Evolutionary conservation across 805 yeast species (phyloP).

Genomic region (Saccharomyces paradoxus): DNA sequence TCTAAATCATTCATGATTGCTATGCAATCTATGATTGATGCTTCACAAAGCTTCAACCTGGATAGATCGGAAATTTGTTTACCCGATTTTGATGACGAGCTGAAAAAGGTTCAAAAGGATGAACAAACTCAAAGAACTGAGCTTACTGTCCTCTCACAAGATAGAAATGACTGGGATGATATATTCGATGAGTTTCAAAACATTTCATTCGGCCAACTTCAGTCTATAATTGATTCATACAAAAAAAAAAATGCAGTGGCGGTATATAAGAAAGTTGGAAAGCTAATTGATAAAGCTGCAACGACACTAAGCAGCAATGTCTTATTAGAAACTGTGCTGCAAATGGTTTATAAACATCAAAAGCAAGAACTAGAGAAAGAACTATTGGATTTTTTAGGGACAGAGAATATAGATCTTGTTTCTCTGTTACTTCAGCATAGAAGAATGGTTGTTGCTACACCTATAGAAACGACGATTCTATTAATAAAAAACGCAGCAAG

Average conservation of each 20-base stretch:
- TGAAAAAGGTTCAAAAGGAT: slow-evolving; percentile 28
- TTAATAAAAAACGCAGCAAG: slow-evolving; percentile 16
- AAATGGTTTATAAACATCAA: slow-evolving; percentile 27
- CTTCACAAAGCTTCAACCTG: slow-evolving; percentile 31
- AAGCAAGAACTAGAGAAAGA: slow-evolving; percentile 62
- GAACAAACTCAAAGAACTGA: slow-evolving; percentile 26
- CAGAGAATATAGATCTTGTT: slow-evolving; percentile 76
- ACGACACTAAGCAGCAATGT: slow-evolving; percentile 31
- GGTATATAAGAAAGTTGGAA: slow-evolving; percentile 14
- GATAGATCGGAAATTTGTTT: slow-evolving; percentile 6
- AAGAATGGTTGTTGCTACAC: slow-evolving; percentile 7
- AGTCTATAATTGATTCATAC: slow-evolving; percentile 12
- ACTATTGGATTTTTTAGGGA: slow-evolving; percentile 75
- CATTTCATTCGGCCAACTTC: slow-evolving; percentile 21
- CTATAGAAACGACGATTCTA: slow-evolving; percentile 14
- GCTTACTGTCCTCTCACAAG: slow-evolving; percentile 29
- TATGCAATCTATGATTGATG: slow-evolving; percentile 60
- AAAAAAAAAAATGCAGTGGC: slow-evolving; percentile 8
- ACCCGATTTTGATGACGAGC: slow-evolving; percentile 16
- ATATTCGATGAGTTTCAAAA: slow-evolving; percentile 30
- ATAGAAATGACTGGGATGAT: slow-evolving; percentile 34
- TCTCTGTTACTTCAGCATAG: slow-evolving; percentile 31
- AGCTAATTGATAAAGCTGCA: slow-evolving; percentile 10
- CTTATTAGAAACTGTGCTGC: slow-evolving; percentile 24
- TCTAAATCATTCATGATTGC: slow-evolving; percentile 74